Evolutionary conservation across 176 grass and related monocot species (phyloP), one percentile per base, ranked within the genome.

Genomic region (Bonia amplexicaulis): DNA sequence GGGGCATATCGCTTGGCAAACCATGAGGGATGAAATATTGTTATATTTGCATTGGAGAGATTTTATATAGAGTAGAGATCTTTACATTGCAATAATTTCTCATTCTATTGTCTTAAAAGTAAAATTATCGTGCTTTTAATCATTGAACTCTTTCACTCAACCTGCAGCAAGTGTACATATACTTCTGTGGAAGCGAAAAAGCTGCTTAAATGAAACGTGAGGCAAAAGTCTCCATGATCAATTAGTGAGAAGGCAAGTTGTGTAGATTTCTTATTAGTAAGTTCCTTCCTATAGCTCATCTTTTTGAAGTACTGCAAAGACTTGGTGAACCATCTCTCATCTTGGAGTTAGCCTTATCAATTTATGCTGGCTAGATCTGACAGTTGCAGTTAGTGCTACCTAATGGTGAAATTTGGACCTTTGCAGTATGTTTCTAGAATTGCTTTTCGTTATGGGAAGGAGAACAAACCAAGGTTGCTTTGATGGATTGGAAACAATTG

Each of bases 131-230:
- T 68, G 11, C 45, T 39, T 6, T 78, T 79, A 73, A 83, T 12
- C 44, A 65, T 35, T 31, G 16, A 58, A 33, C 71, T 83, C 12
- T 54, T 45, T 79, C 19, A 61, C 59, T 67, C 39, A 37, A 73
- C 23, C 31, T 60, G 73, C 88, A 99, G 93, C 93, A 99, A 99
- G 91, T 94, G 76, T 96, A 94, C 90, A 92, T 94, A 91, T 96
- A 99, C 86, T 96, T 96, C 88, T 86, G 91, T 91, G 96, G 96
- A 82, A 94, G 91, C 83, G 91, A 93, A 61, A 94, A 94, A 89
- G 93, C 90, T 4, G 81, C 93, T 48, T 83, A 96, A 73, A 84
- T 94, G 93, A 90, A 90, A 69, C 91, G 46, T 20, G 89, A 99
- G 80, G 91, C 88, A 19, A 29, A 29, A 29, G 27, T 29, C 27